Evolutionary conservation across 208 protist species (phyloP), one percentile per base, ranked within the genome.

Genomic region (Trypanosoma conorhini): DNA sequence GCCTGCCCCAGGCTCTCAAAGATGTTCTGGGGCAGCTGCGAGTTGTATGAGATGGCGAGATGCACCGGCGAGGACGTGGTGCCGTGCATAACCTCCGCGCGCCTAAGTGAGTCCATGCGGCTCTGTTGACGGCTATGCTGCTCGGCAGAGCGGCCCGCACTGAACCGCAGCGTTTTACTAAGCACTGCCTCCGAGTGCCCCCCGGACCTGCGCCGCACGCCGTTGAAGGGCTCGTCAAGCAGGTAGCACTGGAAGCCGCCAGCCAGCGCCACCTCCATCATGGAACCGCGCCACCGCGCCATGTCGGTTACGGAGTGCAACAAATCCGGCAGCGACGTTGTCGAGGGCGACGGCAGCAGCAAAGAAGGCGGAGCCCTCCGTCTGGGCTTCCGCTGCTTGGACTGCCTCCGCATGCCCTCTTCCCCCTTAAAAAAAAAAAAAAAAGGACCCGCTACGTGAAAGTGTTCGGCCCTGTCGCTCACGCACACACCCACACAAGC

Each of bases 151-250:
- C 26, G 51, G 19, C 63, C 50, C 31, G 48, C 26, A 30, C 56
- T 68, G 17, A 60, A 19, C 0, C n/a, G 1, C n/a, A 24, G 17
- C 7, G 9, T 9, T 24, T 9, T 24, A 9, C 12, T 26, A n/a
- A 26, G 5, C 9, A 15, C n/a, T 5, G 28, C 21, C 1, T 59
- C 30, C 3, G 9, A 19, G 46, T 22, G 33, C 2, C 5, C 19
- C 0, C 40, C 33, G 21, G 24, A 0, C 42, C 33, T 31, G 1
- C 0, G n/a, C 1, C 10, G 57, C 10, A 52, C 28, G 0, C 55
- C 55, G 12, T 30, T 57, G 31, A 69, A 66, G 8, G 71, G 46
- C 24, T 69, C 63, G 40, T 69, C 71, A 65, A 65, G 62, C 19
- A 76, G 31, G 24, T 56, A 33, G 33, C 63, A 76, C 13, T 9